Evolutionary conservation across 23 red algal species (phyloP).

Genomic region (Chondrus crispus): DNA sequence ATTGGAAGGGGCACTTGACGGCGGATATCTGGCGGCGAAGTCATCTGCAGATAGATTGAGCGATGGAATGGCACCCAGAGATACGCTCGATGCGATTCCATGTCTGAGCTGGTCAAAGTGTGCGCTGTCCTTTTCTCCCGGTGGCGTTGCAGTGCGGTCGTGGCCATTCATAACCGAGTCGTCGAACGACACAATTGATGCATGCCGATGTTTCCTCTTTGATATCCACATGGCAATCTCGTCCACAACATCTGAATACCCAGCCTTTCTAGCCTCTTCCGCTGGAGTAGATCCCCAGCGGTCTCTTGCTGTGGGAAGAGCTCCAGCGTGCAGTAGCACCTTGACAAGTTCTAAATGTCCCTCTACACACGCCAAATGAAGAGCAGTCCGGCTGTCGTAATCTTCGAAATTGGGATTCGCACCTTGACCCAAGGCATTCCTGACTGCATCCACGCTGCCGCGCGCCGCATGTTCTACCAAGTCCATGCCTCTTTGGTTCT

Average conservation of each 20-base stretch:
- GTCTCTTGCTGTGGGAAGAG: constrained; percentile 65
- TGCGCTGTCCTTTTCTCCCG: neutral
- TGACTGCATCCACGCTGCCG: constrained; percentile 47
- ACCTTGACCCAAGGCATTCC: constrained; percentile 40
- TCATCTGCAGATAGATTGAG: constrained; percentile 43
- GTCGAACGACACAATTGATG: neutral
- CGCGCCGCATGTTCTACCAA: constrained; percentile 51
- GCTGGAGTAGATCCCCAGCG: constrained; percentile 80
- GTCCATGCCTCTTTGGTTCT: constrained; percentile 43
- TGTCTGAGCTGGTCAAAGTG: constrained; percentile 39
- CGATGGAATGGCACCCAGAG: constrained; percentile 33
- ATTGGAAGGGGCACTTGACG: too few species aligned
- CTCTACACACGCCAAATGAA: constrained; percentile 88
- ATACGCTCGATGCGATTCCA: constrained; percentile 14
- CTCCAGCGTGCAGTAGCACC: constrained; percentile 63
- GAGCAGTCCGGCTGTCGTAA: constrained; percentile 79
- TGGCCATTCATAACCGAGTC: neutral
- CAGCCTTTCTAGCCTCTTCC: constrained; percentile 75
- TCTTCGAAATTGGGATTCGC: constrained; percentile 70
- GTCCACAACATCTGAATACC: constrained; percentile 23
- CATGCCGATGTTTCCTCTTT: constrained; percentile 5
- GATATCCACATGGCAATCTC: constrained; percentile 18
- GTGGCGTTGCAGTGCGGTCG: neutral
- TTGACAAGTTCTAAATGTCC: constrained; percentile 64
- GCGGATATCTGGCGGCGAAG: constrained; percentile 42